Evolutionary conservation across 2,329 filamentous ascomycete species (phyloP), one percentile per base, ranked within the genome.

Genomic region (Beauveria pseudobassiana): DNA sequence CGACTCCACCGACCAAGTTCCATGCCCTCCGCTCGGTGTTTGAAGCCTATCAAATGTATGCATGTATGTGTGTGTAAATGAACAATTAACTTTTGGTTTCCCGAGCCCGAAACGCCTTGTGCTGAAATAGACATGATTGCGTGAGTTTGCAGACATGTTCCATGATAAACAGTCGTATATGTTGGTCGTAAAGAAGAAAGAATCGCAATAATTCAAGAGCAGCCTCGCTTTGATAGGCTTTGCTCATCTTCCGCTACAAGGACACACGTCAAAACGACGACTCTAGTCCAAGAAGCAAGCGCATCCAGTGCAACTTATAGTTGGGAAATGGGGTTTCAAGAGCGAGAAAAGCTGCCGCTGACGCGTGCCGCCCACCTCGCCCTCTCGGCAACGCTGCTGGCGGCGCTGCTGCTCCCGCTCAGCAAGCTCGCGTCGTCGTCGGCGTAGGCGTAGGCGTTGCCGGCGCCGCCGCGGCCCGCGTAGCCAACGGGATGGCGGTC

Each of bases 401-500:
- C 57, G 22, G 73, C 72, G 65, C 67, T 51, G 20, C 38, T 54
- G 34, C 3, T 55, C n/a, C n/a, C 63, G 49, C 69, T 69, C 34
- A 56, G 45, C 60, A 56, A 22, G 22, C 57, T 60, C 28, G 67
- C 65, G 55, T 67, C 65, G 48, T 63, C 62, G 49, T 51, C 51
- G 55, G 65, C 64, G 50, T 72, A 67, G 72, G 88, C 85, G 74
- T 90, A 90, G 65, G 84, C 80, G 64, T 76, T 76, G 67, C 87
- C 87, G 2, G 85, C 86, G 63, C 87, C 87, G 66, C 87, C 87
- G 61, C 87, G 85, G 67, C 87, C 87, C 16, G 81, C 81, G 74
- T 86, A 81, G 75, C 87, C 88, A 70, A 80, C 78, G 62, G 76
- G 69, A 61, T 76, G 74, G 46, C 66, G 67, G 63, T 74, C 70